Conservation (phyloP, 306 rosid genomes). For the Cicer judaicum region DNA sequence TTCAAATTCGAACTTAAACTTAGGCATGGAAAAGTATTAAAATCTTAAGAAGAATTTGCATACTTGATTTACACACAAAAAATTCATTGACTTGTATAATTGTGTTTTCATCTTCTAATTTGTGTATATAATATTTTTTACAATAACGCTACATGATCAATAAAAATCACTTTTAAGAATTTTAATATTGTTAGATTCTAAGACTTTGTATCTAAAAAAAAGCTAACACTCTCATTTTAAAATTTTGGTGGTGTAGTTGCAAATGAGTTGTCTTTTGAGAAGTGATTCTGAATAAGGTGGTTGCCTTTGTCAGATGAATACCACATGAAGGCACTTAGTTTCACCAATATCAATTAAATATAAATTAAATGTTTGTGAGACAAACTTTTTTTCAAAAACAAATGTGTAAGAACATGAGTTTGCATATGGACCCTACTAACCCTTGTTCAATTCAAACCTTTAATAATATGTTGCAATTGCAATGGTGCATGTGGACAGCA, state of each 20-base stretch:
- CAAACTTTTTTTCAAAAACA: conserved; percentile 4
- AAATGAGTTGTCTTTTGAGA: conserved; percentile 38
- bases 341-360: conserved; percentile 24
- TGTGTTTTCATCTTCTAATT: too few relatives aligned
- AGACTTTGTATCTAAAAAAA: too few relatives aligned
- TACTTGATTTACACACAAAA: too few relatives aligned
- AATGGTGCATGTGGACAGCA: conserved; percentile 46
- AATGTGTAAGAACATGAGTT: background rate
- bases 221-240: background rate
- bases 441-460: background rate
- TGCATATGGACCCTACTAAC: conserved; percentile 39
- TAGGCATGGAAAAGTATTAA: too few relatives aligned
- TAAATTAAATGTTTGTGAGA: conserved; percentile 2
- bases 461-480: conserved; percentile 15
- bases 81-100: too few relatives aligned
- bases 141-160: too few relatives aligned
- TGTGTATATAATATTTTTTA: too few relatives aligned
- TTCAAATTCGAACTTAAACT: too few relatives aligned
- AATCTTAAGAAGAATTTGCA: too few relatives aligned
- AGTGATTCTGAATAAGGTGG: conserved; percentile 20
- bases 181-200: too few relatives aligned
- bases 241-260: background rate
- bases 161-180: too few relatives aligned
- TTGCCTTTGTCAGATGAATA: conserved; percentile 5
- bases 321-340: conserved; percentile 14